Conservation (phyloP, 1,284 basidiomycete species). For the Schizophyllum amplum region DNA sequence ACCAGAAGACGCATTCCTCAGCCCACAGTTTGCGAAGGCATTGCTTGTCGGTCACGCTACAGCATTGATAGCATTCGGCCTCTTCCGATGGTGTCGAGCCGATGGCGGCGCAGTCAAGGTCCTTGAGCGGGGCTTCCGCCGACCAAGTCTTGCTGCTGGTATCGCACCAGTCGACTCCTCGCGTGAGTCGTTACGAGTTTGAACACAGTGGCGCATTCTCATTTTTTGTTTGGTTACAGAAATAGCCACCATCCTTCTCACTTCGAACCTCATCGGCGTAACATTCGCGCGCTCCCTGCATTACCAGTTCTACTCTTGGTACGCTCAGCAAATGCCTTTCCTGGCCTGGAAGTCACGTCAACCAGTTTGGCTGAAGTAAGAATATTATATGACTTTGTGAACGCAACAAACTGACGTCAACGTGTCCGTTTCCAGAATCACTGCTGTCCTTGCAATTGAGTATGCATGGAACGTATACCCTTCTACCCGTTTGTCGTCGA, state of each 20-base stretch:
- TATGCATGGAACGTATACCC: slow-evolving; percentile 88
- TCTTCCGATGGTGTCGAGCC: slow-evolving; percentile 62
- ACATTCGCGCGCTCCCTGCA: slow-evolving; percentile 92
- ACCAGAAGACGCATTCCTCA: slow-evolving; percentile 68
- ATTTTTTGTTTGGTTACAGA: slow-evolving; percentile 38
- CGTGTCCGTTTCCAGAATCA: slow-evolving; percentile 38
- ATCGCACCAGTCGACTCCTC: slow-evolving; percentile 38
- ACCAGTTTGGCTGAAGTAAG: slow-evolving; percentile 56
- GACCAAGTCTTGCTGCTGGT: slow-evolving; percentile 41
- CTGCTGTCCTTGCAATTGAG: slow-evolving; percentile 60
- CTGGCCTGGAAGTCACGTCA: slow-evolving; percentile 70
- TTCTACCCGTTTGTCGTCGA: slow-evolving; percentile 68
- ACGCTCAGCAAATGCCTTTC: slow-evolving; percentile 89
- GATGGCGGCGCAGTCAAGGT: slow-evolving; percentile 58
- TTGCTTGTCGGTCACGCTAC: slow-evolving; percentile 65
- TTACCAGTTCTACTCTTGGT: slow-evolving; percentile 99
- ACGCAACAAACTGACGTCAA: neutral
- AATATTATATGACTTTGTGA: slow-evolving; percentile 9
- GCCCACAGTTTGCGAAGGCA: slow-evolving; percentile 47
- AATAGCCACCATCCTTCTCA: slow-evolving; percentile 77
- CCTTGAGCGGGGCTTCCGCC: slow-evolving; percentile 46
- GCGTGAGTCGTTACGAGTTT: slow-evolving; percentile 39
- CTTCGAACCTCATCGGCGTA: slow-evolving; percentile 89
- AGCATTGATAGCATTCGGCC: slow-evolving; percentile 59
- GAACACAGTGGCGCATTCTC: neutral